Base-by-base conservation (phyloP, 305 asterid species). In the Ajuga reptans region DNA sequence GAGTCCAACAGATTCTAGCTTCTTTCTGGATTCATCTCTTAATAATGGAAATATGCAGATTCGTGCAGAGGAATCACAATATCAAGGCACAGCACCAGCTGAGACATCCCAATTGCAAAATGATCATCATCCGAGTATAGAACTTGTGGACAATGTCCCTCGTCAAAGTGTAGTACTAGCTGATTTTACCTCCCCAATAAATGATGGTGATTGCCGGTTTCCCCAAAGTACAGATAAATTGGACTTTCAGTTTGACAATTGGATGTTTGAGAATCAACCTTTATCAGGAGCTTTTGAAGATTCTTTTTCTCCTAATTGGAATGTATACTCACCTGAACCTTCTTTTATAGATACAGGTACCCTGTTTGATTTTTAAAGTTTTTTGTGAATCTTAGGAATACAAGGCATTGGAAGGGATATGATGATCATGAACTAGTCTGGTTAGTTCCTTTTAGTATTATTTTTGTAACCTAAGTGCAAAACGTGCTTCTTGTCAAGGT, bases 291-390 rank as follows among this genome's bases (percentile, higher is more conserved):
- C 69, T 58, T 43, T 77, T 61, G 85, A 71, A 43, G 81, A 45
- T 63, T 73, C 82, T 68, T 57, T 66, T 27, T 78, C 89, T 29
- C 80, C 84, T 37, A 82, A 57, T 59, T 68, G 82, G 81, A 75
- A 77, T 64, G 76, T 33, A 5, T 72, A 36, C 61, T 78, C 89
- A 16, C 85, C 87, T 34, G 92, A 80, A 57, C 73, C 84, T 69
- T 69, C 81, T 71, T 72, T 80, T 36, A 6, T 77, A 39, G 91
- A 83, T 74, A 72, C 82, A 64, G 87, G 88, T 62, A 68, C 72
- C 73, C 61, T 77, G 53, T 83, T 77, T 64, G 86, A 80, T 67
- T 55, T 79, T 54, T 84, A 72, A 73, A 54, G 17, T 75, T n/a
- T 70, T 68, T 59, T 15, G 9, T 45, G 37, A 52, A 37, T 66